Percentiles rank a stretch among this genome's conserved stretches.
These are phyloP conservation scores for Phytophthora cactorum DNA, from an alignment of 352 stramenopile species.

Conservation along the genomic window DNA sequence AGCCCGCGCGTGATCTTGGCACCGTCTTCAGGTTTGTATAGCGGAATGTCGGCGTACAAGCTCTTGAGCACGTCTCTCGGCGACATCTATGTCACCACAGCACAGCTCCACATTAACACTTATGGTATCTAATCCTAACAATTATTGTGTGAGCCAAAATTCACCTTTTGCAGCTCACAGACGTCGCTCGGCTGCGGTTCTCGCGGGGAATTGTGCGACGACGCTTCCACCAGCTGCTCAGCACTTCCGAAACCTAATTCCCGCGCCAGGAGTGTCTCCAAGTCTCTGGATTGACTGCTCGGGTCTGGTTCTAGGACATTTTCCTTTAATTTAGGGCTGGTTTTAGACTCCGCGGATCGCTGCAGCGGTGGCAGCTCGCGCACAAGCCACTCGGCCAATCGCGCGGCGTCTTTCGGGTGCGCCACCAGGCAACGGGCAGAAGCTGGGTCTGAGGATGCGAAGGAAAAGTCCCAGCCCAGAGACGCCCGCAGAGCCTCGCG, in stretches of 20 bases:
- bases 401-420: constrained; percentile 32
- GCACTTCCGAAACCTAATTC: constrained; percentile 37
- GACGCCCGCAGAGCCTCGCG: constrained; percentile 37
- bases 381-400: constrained; percentile 56
- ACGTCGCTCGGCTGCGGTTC: constrained; percentile 10
- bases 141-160: constrained; percentile 11
- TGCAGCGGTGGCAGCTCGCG: constrained; percentile 33
- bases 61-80: constrained; percentile 41
- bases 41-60: constrained; percentile 62
- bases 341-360: not conserved
- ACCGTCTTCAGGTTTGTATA: constrained; percentile 34
- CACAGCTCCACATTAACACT: constrained; percentile 9
- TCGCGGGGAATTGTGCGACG: not conserved
- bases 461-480: constrained; percentile 63
- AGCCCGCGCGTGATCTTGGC: constrained; percentile 27
- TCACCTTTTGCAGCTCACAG: constrained; percentile 31
- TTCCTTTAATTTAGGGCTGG: not conserved
- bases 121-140: constrained; percentile 4
- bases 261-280: constrained; percentile 55
- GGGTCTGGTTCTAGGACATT: constrained; percentile 2
- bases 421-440: constrained; percentile 60
- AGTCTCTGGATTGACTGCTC: not conserved
- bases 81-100: constrained; percentile 25
- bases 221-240: not conserved
- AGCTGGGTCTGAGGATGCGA: constrained; percentile 43